A percentile compares a stretch with the other conserved stretches of the same genome.
phyloP scores from a whole-genome alignment of 2,329 filamentous ascomycete genomes.

The Cercospora nicotianae region DNA sequence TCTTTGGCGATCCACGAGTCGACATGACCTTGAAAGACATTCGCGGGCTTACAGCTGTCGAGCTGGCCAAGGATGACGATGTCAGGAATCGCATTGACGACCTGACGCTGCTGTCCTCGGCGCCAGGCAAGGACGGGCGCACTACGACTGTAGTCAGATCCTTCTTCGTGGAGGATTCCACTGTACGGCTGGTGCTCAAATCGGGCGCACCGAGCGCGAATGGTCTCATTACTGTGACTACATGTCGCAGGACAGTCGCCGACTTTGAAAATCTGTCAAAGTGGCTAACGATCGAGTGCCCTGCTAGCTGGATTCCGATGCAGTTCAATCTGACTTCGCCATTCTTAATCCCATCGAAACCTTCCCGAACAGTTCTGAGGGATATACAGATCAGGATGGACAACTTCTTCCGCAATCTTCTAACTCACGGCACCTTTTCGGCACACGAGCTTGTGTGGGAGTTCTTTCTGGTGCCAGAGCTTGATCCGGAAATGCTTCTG shows the following conservation, averaged over 20 bases:
- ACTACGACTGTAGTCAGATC: slow-evolving; percentile 92
- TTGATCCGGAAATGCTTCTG: slow-evolving; percentile 86
- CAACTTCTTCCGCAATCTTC: slow-evolving; percentile 80
- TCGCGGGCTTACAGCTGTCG: slow-evolving; percentile 87
- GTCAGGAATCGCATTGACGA: slow-evolving; percentile 96
- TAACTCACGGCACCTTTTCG: slow-evolving; percentile 86
- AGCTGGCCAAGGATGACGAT: slow-evolving; percentile 96
- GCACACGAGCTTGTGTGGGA: slow-evolving; percentile 99
- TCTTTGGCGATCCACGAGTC: slow-evolving; percentile 85
- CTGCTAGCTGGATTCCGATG: slow-evolving; percentile 89
- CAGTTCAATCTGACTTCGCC: slow-evolving; percentile 77
- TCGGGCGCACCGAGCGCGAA: slow-evolving; percentile 82
- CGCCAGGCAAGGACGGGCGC: slow-evolving; percentile 70
- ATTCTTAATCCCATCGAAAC: slow-evolving; percentile 89
- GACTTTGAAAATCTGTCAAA: slow-evolving; percentile 91
- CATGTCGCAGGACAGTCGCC: slow-evolving; percentile 78
- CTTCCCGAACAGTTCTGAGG: slow-evolving; percentile 79
- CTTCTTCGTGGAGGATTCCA: slow-evolving; percentile 96
- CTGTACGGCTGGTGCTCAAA: slow-evolving; percentile 88
- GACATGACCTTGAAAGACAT: slow-evolving; percentile 81
- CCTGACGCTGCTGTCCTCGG: slow-evolving; percentile 76
- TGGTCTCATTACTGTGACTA: slow-evolving; percentile 88
- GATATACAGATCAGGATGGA: slow-evolving; percentile 86
- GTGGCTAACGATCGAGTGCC: slow-evolving; percentile 83
- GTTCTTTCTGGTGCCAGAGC: slow-evolving; percentile 94